Evolutionary conservation across 768 basidiomycete species (phyloP), one percentile per base, ranked within the genome.

Genomic region (Termitomyces bulborhizus): DNA sequence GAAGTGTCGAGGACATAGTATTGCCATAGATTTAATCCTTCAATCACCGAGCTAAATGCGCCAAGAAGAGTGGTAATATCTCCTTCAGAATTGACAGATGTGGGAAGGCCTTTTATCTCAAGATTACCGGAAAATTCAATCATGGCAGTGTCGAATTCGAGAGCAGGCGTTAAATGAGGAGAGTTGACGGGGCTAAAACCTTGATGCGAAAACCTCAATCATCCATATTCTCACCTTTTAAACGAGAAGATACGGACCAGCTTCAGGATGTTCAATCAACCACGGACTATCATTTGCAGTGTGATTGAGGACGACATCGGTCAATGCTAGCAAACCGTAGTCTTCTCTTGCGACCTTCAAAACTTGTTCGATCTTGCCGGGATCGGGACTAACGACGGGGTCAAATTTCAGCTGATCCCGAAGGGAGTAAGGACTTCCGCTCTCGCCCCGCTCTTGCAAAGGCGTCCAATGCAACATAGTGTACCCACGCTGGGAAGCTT

Each of bases 381-480:
- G 68, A 15, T 87, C 87, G 1, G 76, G 79, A 46, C 83, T 78
- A 62, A 96, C 75, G 34, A 79, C 77, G n/a, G 81, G 75, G 57
- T 96, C 93, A 62, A 93, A 98, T 40, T 72, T 79, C 53, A 84
- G 73, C 73, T 99, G 97, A 66, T 95, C 84, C 53, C 83, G 82
- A 64, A 98, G 93, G 16, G 92, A 95, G 70, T 98, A 99, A 0
- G 97, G 97, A 62, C 91, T 94, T 58, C 90, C 81, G 60, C 89
- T 92, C 59, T 83, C 80, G 21, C 97, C 97, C 34, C 95, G 77
- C 66, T 90, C 87, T 70, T 99, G 96, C 6, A 99, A 74, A 0
- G 97, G 97, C 0, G 96, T 90, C 76, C 89, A 99, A 66, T 99
- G 97, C 42, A 99, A 74, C 93, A 98, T 97, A 50, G 95, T 99